phyloP scores from a whole-genome alignment of 2,329 filamentous ascomycete genomes.

The Coniochaeta pulveracea region DNA sequence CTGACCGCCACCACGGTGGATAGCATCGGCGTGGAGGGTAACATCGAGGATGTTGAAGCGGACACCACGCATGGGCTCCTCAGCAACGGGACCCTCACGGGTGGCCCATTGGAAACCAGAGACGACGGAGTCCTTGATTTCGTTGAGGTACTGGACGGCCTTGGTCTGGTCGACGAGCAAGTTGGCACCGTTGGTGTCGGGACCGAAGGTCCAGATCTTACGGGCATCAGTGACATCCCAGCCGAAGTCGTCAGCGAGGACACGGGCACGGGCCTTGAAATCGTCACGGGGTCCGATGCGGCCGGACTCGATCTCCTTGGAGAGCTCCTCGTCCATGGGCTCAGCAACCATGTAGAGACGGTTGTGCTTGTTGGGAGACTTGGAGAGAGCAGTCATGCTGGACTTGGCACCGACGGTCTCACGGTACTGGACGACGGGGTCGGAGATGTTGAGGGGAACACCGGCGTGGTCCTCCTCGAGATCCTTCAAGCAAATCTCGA shows the following conservation, averaged over 20 bases:
- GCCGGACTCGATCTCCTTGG: constrained; percentile 79
- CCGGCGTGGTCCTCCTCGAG: constrained; percentile 98
- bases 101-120: constrained; percentile 99
- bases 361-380: constrained; percentile 99
- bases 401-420: constrained; percentile 82
- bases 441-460: constrained; percentile 94
- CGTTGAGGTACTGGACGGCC: constrained; percentile 98
- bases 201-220: constrained; percentile 99
- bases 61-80: constrained; percentile 95
- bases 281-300: constrained; percentile 94
- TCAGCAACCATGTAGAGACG: constrained; percentile 93
- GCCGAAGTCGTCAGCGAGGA: constrained; percentile 91
- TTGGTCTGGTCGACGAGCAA: constrained; percentile 99
- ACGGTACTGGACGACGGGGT: constrained; percentile 97
- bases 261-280: constrained; percentile 95
- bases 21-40: constrained; percentile 97
- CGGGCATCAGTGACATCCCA: constrained; percentile 99
- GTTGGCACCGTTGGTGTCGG: constrained; percentile 96
- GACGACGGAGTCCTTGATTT: constrained; percentile 99
- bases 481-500: constrained; percentile 99
- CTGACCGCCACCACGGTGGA: constrained; percentile 98
- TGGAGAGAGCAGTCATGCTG: constrained; percentile 93
- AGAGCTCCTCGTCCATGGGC: constrained; percentile 85
- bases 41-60: constrained; percentile 99
- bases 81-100: constrained; percentile 91